These are phyloP conservation scores for Cyberlindnera samutprakarnensis DNA, from an alignment of 805 yeast genomes.

Conservation along the genomic window DNA sequence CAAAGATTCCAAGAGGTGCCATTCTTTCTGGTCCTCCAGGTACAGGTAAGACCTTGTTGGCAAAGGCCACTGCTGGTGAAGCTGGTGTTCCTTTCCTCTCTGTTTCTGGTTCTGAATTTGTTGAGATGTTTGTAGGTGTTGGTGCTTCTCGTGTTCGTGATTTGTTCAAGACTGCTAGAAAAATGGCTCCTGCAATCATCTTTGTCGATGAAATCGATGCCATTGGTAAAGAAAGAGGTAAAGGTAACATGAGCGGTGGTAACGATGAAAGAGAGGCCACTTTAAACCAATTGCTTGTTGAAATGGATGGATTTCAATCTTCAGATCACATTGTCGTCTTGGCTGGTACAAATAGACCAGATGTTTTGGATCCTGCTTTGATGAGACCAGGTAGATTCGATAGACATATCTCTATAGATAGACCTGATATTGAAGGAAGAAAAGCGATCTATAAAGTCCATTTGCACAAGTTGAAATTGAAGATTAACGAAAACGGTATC, in stretches of 20 bases:
- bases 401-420: constrained; percentile 78
- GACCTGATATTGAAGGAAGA: constrained; percentile 86
- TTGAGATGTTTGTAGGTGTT: constrained; percentile 96
- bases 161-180: constrained; percentile 81
- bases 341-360: constrained; percentile 93
- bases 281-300: constrained; percentile 84
- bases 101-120: constrained; percentile 90
- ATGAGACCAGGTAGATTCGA: constrained; percentile 95
- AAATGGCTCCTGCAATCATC: constrained; percentile 83
- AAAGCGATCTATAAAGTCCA: constrained; percentile 82
- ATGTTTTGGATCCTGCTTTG: constrained; percentile 81
- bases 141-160: constrained; percentile 95
- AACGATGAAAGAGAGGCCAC: constrained; percentile 94
- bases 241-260: constrained; percentile 68
- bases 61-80: constrained; percentile 95
- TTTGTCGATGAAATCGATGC: constrained; percentile 96
- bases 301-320: constrained; percentile 92
- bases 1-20: constrained; percentile 94
- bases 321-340: constrained; percentile 86
- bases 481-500: constrained; percentile 31
- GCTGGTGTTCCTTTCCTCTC: constrained; percentile 91
- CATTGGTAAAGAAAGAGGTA: constrained; percentile 78
- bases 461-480: constrained; percentile 49
- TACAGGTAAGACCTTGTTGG: constrained; percentile 89
- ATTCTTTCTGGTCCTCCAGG: constrained; percentile 94